Base-by-base conservation (phyloP, 2,329 filamentous ascomycete genomes). In the Ceratocystis colombiana region DNA sequence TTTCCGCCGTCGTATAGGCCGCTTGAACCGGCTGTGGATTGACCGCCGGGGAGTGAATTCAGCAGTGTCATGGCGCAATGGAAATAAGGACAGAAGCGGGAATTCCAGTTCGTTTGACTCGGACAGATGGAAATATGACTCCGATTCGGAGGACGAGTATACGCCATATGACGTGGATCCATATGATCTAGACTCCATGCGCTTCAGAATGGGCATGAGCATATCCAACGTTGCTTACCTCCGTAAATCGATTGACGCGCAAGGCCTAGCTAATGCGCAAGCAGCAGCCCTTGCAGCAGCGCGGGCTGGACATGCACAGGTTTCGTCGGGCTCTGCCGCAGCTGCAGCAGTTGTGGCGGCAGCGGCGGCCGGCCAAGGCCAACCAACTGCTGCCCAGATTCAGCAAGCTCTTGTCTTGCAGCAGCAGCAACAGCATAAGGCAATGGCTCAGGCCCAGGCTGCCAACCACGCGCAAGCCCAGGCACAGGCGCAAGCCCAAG, bases 71-170 rank as follows among this genome's bases (percentile, higher is more conserved):
- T 75, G 74, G 75, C 75, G 72, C 76, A 81, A 48, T 72, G 74
- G 57, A 74, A n/a, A 61, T 20, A n/a, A 57, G 17, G 37, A 17
- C 30, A 17, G 62, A 28, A 22, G 45, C 10, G 22, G 8, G 25
- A 50, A 75, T 8, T 25, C 53, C 22, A 17, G 53, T 33, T 57
- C 53, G 28, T 57, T 57, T 57, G n/a, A 57, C 66, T 77, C 76
- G 30, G 89, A 93, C 73, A 83, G 86, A 68, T 96, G 88, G 83
- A 95, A 91, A 76, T 96, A 90, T 76, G 90, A 95, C 72, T 86
- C 87, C 30, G 89, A 96, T 71, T 86, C 87, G 30, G 89, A 96
- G 71, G 89, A 91, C 68, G 90, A 93, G 70, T 90, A 95, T 61
- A 88, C 92, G 64, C 84, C 86, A 68, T 91, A 91, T 77, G 82